Percentiles rank a stretch among this genome's conserved stretches.
Conservation (phyloP, 2,329 filamentous ascomycete genomes). For the Monilinia fructigena region DNA sequence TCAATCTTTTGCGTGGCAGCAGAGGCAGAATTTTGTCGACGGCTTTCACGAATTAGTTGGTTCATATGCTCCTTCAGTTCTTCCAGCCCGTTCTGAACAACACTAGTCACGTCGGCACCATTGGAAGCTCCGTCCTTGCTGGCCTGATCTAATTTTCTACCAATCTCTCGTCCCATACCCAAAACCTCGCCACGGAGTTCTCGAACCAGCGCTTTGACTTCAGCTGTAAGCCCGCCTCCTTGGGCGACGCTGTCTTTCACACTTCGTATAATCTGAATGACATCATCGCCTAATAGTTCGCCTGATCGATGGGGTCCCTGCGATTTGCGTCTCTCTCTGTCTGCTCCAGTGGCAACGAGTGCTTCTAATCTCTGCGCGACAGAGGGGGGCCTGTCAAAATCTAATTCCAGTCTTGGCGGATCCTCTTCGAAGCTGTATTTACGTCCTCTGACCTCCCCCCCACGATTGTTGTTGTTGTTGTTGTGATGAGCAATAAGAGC, state of each 20-base stretch:
- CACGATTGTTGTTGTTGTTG: slow-evolving; percentile 36
- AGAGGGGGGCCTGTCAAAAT: slow-evolving; percentile 42
- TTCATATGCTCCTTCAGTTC: slow-evolving; percentile 86
- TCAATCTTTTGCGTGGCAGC: slow-evolving; percentile 62
- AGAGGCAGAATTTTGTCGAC: slow-evolving; percentile 65
- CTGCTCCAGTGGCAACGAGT: slow-evolving; percentile 33
- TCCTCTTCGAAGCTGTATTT: slow-evolving; percentile 41
- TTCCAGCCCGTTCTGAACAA: slow-evolving; percentile 76
- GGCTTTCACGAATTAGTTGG: slow-evolving; percentile 71
- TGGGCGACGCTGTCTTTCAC: slow-evolving; percentile 91
- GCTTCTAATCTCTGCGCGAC: slow-evolving; percentile 38
- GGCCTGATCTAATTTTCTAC: slow-evolving; percentile 77
- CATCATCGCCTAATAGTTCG: slow-evolving; percentile 70
- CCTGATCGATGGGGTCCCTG: slow-evolving; percentile 22
- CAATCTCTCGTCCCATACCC: slow-evolving; percentile 90
- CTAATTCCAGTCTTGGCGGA: slow-evolving; percentile 40
- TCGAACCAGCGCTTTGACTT: slow-evolving; percentile 86
- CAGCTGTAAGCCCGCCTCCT: slow-evolving; percentile 82
- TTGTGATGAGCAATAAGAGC: slow-evolving; percentile 49
- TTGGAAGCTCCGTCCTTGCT: slow-evolving; percentile 47
- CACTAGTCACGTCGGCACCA: slow-evolving; percentile 62
- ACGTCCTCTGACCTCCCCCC: slow-evolving; percentile 33
- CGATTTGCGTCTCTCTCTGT: slow-evolving; percentile 35
- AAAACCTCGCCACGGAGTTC: slow-evolving; percentile 90
- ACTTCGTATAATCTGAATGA: slow-evolving; percentile 76